These are phyloP conservation scores for Penicillium flavigenum DNA, from an alignment of 495 filamentous ascomycete species.

Conservation along the genomic window DNA sequence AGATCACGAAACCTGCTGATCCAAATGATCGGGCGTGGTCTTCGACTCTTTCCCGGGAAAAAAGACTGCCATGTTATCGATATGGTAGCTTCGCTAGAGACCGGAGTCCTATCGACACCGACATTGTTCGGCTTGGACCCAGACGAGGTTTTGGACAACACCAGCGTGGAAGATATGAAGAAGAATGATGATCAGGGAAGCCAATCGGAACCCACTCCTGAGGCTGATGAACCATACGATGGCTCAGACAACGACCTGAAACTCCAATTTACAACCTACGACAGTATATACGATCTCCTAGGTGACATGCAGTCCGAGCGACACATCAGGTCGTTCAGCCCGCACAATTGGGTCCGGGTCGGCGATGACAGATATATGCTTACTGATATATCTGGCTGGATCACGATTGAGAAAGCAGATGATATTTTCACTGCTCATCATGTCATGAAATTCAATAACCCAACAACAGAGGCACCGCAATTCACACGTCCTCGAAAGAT, in stretches of 20 bases:
- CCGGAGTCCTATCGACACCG: conserved; percentile 83
- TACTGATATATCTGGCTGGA: conserved; percentile 42
- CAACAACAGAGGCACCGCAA: conserved; percentile 18
- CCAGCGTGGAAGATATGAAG: conserved; percentile 56
- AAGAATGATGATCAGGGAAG: conserved; percentile 24
- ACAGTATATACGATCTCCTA: conserved; percentile 82
- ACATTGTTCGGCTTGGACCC: conserved; percentile 94
- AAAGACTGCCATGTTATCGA: conserved; percentile 93
- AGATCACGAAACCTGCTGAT: conserved; percentile 85
- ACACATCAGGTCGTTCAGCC: conserved; percentile 74
- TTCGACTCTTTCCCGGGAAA: conserved; percentile 79
- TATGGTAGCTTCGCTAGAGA: conserved; percentile 81
- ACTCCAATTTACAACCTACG: conserved; percentile 77
- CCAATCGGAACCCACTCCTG: background rate
- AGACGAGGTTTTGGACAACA: conserved; percentile 66
- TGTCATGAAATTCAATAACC: conserved; percentile 35
- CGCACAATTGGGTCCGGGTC: conserved; percentile 76
- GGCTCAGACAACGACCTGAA: conserved; percentile 29
- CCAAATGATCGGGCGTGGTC: conserved; percentile 96
- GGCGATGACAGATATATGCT: conserved; percentile 64
- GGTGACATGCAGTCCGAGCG: conserved; percentile 73
- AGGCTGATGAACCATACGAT: background rate
- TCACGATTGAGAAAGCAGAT: conserved; percentile 59
- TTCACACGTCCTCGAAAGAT: conserved; percentile 67
- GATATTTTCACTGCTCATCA: conserved; percentile 33